Evolutionary conservation across 1,284 basidiomycete genomes (phyloP).

Genomic region (Pascua sp.): DNA sequence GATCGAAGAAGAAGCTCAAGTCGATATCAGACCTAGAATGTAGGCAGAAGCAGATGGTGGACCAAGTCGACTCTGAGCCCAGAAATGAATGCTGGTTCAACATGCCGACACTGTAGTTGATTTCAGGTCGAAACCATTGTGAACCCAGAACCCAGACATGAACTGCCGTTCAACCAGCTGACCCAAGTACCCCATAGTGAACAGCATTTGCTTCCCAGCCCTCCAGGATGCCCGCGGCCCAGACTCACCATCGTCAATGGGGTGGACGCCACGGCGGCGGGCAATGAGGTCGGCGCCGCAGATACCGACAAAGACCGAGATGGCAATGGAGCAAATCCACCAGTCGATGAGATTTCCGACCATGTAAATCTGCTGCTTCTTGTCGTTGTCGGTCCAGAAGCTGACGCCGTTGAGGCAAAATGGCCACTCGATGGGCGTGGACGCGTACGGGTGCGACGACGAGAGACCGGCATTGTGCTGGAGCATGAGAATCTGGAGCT

Average conservation of each 20-base stretch:
- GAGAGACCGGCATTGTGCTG: constrained; percentile 97
- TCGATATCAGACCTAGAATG: no score
- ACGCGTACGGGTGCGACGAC: constrained; percentile 92
- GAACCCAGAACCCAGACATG: no score
- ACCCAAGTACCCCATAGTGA: no score
- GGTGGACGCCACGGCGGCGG: constrained; percentile 74
- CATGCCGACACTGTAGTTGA: no score
- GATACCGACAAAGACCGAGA: constrained; percentile 86
- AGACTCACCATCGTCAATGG: constrained; percentile 63
- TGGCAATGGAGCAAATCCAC: constrained; percentile 84
- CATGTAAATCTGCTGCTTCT: constrained; percentile 89
- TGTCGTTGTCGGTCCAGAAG: constrained; percentile 89
- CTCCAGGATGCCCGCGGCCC: no score
- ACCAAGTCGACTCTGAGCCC: no score
- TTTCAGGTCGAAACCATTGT: no score
- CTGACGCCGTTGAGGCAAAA: constrained; percentile 93
- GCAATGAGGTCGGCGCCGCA: constrained; percentile 84
- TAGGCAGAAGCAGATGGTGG: no score
- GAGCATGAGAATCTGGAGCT: constrained; percentile 91
- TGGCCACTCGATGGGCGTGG: constrained; percentile 93
- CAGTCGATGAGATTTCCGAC: constrained; percentile 91
- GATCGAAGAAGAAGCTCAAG: no score
- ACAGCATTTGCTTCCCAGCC: no score
- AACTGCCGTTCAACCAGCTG: no score
- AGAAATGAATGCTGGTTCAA: no score